Percentiles rank a stretch among this genome's conserved stretches.
Conservation (phyloP, 805 yeast species). For the Metschnikowia reukaufii region DNA sequence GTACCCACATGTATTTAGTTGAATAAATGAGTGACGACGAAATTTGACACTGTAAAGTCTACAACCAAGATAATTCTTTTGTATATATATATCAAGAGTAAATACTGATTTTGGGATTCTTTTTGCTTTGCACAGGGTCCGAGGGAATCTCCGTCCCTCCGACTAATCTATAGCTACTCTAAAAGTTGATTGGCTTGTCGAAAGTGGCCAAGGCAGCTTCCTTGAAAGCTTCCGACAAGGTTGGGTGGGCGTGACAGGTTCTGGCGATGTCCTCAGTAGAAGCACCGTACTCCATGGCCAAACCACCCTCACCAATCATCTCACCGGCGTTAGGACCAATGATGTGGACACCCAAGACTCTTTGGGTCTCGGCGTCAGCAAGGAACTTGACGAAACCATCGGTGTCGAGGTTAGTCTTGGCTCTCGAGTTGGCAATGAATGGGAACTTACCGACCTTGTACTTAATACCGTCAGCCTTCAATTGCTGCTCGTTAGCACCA, state of each 20-base stretch:
- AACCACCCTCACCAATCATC: conserved; percentile 98
- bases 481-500: conserved; percentile 93
- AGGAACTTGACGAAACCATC: conserved; percentile 96
- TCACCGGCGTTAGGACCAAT: conserved; percentile 99
- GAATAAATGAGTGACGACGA: neutral
- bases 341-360: conserved; percentile 94
- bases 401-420: conserved; percentile 95
- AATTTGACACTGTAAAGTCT: neutral
- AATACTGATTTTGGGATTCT: neutral
- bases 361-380: conserved; percentile 96
- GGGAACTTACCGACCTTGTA: conserved; percentile 98
- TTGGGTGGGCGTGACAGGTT: conserved; percentile 98
- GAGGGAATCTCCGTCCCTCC: neutral
- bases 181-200: conserved; percentile 79
- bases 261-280: conserved; percentile 97
- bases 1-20: neutral
- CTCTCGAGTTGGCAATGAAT: conserved; percentile 98
- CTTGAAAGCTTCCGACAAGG: conserved; percentile 95
- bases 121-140: neutral
- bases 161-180: neutral
- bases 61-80: neutral
- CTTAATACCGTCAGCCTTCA: conserved; percentile 87
- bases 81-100: neutral
- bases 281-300: conserved; percentile 98
- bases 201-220: conserved; percentile 95